Conservation (phyloP, 1,284 basidiomycete genomes). For the Microbotryum scabiosae region DNA sequence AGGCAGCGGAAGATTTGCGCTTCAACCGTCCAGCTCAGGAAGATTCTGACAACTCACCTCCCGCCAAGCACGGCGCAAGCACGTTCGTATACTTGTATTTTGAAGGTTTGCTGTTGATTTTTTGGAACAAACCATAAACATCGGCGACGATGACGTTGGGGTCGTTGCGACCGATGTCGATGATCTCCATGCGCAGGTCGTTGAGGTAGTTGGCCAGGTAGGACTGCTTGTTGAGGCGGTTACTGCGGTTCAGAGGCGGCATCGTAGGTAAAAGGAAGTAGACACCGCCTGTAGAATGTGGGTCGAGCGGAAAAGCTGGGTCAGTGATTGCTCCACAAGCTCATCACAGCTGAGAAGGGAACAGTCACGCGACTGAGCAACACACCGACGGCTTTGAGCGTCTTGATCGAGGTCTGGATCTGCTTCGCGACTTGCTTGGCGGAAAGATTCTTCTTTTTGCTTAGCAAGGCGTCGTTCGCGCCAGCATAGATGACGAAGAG, state of each 20-base stretch:
- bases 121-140: neutral
- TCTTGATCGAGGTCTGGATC: neutral
- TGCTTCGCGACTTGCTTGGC: neutral
- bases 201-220: neutral
- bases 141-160: neutral
- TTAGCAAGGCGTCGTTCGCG: slow-evolving; percentile 5
- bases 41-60: neutral
- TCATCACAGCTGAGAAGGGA: neutral
- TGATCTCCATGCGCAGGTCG: neutral
- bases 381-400: neutral
- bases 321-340: neutral
- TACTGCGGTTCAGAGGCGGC: neutral
- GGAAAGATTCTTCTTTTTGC: neutral
- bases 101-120: neutral
- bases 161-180: neutral
- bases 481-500: slow-evolving; percentile 13
- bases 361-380: neutral
- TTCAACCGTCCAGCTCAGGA: too few relatives aligned
- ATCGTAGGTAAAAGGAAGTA: slow-evolving; percentile 9
- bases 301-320: neutral
- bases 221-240: neutral
- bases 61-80: slow-evolving; percentile 6
- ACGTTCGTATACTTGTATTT: neutral
- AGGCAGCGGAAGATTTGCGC: too few relatives aligned
- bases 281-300: slow-evolving; percentile 1